Base-by-base conservation (phyloP, 2,329 filamentous ascomycete species). In the Magnaporthales sp. region DNA sequence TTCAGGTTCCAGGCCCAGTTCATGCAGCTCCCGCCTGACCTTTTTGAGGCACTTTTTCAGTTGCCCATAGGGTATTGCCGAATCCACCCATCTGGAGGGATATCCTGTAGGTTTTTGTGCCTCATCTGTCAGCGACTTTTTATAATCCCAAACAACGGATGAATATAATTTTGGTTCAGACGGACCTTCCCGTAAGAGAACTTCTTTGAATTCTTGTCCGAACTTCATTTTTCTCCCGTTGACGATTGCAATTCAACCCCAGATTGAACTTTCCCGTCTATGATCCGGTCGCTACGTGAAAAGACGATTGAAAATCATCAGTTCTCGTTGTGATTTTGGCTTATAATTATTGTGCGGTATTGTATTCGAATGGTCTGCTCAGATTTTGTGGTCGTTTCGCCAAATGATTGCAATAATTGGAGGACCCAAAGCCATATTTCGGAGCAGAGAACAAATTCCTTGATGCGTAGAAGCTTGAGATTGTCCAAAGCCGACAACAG, bases 1-100 rank as follows among this genome's bases (percentile, higher is more conserved):
- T 10, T 89, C 83, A 4, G 86, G 85, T 70, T 91, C 89, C 31
- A 96, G 85, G 8, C 92, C 92, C 15, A 94, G 79, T 38, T 84
- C 82, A 56, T 82, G 79, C 65, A 96, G 83, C 79, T 96, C 91
- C 65, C 80, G 79, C 70, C 89, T 86, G 64, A 96, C 89, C 74
- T 89, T 89, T 74, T 93, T 94, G 74, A 96, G 89, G 77, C 91
- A 91, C 80, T 96, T 96, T 78, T 96, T 96, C 67, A 96, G 84
- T 76, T 92, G 86, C 61, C 89, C 85, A 75, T 96, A 96, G 2
- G 91, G 91, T 69, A 96, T 91, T 63, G 92, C 92, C 30, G 87
- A 88, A 61, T 89, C 83, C 63, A 93, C 79, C 86, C 86, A 89
- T 74, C 89, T 87, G 64, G 85, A 79, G 8, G 92, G 92, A 74